Evolutionary conservation across 306 rosid genomes (phyloP), one percentile per base, ranked within the genome.

Genomic region (Quillaja saponaria): DNA sequence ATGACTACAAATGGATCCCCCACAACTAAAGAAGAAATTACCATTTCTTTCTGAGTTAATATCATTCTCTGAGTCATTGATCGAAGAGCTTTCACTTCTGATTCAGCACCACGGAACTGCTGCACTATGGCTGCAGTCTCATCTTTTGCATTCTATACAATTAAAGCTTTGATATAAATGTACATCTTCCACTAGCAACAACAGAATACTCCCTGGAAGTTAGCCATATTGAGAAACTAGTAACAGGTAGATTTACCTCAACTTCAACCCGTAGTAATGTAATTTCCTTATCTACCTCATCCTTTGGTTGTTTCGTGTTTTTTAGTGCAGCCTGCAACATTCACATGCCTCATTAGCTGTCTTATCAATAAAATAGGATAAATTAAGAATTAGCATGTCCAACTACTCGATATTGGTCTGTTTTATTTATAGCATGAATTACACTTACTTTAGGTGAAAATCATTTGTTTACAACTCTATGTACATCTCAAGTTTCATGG

Each of bases 21-120:
- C 31, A 51, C 18, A 69, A 59, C 44, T 8, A 51, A 11, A 42
- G 57, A 58, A 63, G 48, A 20, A 74, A 72, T 54, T 62, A 88
- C 98, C 98, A 92, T 88, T 69, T 92, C 98, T 86, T 92, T 83
- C 70, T 86, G 98, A 73, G 94, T 88, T 81, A 88, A 77, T 70
- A 89, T 77, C 98, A 92, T 92, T 80, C 98, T 86, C 53, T 92
- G 96, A n/a, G 98, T 88, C 89, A 81, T 86, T 71, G 87, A 81
- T 55, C 75, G 87, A 53, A 92, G 94, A 71, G 95, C 78, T 60
- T 92, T 92, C 49, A 86, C 94, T 71, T 92, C 96, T 46, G 88
- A 81, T 76, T 86, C 96, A 58, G 87, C 95, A 71, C 89, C 90
- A 55, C 65, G 64, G 21, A 86, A 83, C 54, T 86, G 95, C 61